Percentiles rank a stretch among this genome's conserved stretches.
These are phyloP conservation scores for Calonectria multiphialidica DNA, from an alignment of 2,329 filamentous ascomycete species.

Conservation along the genomic window DNA sequence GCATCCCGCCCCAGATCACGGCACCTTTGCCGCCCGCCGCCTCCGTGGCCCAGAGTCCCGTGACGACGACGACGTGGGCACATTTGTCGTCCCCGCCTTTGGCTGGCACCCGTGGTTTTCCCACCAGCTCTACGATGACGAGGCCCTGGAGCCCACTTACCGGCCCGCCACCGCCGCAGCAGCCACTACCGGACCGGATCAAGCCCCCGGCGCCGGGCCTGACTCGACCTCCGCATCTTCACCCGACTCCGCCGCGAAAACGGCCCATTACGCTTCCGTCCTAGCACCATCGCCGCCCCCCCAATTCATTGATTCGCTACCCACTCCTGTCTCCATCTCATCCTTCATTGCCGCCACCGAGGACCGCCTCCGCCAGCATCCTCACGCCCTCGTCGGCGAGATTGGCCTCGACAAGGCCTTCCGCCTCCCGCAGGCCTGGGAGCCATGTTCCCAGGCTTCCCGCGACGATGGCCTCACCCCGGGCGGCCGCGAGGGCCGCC, in stretches of 20 bases:
- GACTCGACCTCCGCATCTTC: not conserved
- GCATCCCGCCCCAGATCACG: constrained; percentile 57
- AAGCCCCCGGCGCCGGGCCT: constrained; percentile 2
- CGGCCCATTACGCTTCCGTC: constrained; percentile 74
- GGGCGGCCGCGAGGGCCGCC: constrained; percentile 77
- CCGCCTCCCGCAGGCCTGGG: constrained; percentile 74
- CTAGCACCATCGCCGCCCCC: constrained; percentile 65
- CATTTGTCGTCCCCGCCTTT: constrained; percentile 73
- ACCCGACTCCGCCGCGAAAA: constrained; percentile 53
- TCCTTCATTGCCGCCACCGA: constrained; percentile 69
- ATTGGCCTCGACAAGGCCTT: constrained; percentile 84
- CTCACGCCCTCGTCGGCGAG: constrained; percentile 79
- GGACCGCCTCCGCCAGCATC: constrained; percentile 66
- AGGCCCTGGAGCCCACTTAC: constrained; percentile 51
- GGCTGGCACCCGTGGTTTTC: constrained; percentile 93
- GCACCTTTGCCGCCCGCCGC: not conserved
- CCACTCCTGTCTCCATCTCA: constrained; percentile 71
- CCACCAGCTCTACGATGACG: constrained; percentile 78
- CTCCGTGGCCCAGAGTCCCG: not conserved
- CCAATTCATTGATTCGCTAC: constrained; percentile 63
- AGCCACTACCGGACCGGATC: constrained; percentile 19
- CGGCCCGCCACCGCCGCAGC: constrained; percentile 35
- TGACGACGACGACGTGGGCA: not conserved
- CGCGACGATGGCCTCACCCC: constrained; percentile 65
- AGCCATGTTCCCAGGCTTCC: constrained; percentile 46